phyloP scores from a whole-genome alignment of 2,329 filamentous ascomycete genomes.

The Scedosporium minutisporum region DNA sequence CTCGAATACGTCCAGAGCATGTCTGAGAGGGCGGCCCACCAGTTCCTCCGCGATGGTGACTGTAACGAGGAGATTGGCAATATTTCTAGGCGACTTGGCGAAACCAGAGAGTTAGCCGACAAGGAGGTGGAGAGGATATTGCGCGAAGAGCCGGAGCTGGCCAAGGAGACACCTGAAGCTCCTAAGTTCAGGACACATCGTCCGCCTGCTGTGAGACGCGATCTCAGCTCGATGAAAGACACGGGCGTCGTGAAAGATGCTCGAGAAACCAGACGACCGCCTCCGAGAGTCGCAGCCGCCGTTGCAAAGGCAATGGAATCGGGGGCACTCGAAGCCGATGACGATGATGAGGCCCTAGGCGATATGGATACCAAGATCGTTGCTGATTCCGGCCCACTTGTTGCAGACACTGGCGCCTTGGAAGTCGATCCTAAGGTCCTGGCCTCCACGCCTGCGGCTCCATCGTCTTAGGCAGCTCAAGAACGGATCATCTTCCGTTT shows the following conservation, averaged over 20 bases:
- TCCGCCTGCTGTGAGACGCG: slow-evolving; percentile 43
- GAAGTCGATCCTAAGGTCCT: not conserved
- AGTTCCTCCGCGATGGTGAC: slow-evolving; percentile 79
- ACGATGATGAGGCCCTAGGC: slow-evolving; percentile 1
- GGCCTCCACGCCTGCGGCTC: not conserved
- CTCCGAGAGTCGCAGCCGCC: not conserved
- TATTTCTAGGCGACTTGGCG: slow-evolving; percentile 54
- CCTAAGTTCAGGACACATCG: slow-evolving; percentile 38
- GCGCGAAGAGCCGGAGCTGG: slow-evolving; percentile 39
- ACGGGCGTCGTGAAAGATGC: not conserved
- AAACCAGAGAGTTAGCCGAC: slow-evolving; percentile 52
- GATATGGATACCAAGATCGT: slow-evolving; percentile 3
- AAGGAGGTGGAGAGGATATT: slow-evolving; percentile 48
- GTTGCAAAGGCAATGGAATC: not conserved
- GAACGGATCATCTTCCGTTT: not conserved
- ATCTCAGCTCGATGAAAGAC: slow-evolving; percentile 19
- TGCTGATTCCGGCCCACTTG: not conserved
- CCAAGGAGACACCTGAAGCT: slow-evolving; percentile 27
- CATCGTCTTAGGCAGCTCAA: not conserved
- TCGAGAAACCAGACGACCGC: not conserved
- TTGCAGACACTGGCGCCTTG: not conserved
- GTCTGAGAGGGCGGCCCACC: slow-evolving; percentile 80
- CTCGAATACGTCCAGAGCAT: slow-evolving; percentile 72
- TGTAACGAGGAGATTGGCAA: slow-evolving; percentile 67
- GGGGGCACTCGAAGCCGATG: slow-evolving; percentile 1